Base-by-base conservation (phyloP, 2,329 filamentous ascomycete genomes). In the Zymoseptoria crescenta region DNA sequence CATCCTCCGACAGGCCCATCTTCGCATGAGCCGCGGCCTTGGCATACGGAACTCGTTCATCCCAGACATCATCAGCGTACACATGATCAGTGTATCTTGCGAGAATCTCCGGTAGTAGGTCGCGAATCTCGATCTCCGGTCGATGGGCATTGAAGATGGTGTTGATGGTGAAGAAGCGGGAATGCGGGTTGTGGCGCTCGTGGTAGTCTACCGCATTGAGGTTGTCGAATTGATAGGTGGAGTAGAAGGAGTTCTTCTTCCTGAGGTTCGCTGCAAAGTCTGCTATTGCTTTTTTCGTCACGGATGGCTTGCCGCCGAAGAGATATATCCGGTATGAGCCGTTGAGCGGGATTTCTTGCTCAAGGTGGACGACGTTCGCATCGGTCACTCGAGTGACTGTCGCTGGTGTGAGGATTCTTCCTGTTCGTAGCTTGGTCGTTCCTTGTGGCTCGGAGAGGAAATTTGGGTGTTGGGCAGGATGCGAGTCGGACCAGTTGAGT, bases 271-370 rank as follows among this genome's bases (percentile, higher is more conserved):
- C 74, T 5, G 86, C 84, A 53, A 96, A 83, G 70, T 95, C 89
- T 19, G 77, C 71, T 21, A 96, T 77, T 0, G 91, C 89, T 53
- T 75, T 74, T 49, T 79, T 78, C 10, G 84, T 87, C 52, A 79
- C 78, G 7, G 76, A 70, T 8, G 84, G 84, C 49, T 80, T 79
- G 58, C 92, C 92, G n/a, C 84, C 91, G 72, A 95, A 96, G 63
- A 96, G 74, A 72, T 91, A 95, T 61, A 96, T 80, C 58, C 91
- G 83, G 80, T 92, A 96, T 1, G 91, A 87, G 50, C 91, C 91
- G 74, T 96, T 96, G 60, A 92, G 79, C 0, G 91, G 91, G 30
- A 96, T 82, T 70, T 95, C 89, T 74, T 96, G 91, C 75, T 96
- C 92, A 8, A 96, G 81, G 68, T 95, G 89, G 1, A 96, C 91